Evolutionary conservation across 2,329 filamentous ascomycete genomes (phyloP).

Genomic region (Huntiella moniliformis): DNA sequence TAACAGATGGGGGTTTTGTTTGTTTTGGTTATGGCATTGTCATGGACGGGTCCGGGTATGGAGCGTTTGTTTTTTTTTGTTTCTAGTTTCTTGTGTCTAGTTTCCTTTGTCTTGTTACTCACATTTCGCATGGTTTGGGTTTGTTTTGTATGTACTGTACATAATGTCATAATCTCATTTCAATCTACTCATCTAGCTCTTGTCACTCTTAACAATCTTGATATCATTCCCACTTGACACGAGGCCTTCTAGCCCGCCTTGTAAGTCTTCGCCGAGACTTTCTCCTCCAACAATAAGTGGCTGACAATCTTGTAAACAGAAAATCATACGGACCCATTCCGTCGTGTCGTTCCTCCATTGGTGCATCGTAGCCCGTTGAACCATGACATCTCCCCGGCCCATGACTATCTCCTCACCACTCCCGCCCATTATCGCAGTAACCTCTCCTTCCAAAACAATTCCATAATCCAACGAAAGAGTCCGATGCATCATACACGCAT

Average conservation of each 20-base stretch:
- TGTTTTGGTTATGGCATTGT: background rate
- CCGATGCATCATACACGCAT: slow-evolving; percentile 27
- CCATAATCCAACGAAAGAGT: slow-evolving; percentile 36
- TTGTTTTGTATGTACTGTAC: background rate
- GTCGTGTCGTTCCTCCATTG: slow-evolving; percentile 30
- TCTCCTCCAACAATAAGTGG: slow-evolving; percentile 3
- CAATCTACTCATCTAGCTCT: background rate
- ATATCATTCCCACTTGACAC: slow-evolving; percentile 1
- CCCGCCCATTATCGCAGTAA: slow-evolving; percentile 30
- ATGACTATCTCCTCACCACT: slow-evolving; percentile 28
- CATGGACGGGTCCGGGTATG: background rate
- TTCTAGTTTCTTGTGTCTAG: background rate
- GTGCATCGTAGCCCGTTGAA: slow-evolving; percentile 37
- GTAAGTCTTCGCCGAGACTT: slow-evolving; percentile 9
- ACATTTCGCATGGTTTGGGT: background rate
- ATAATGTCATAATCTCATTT: background rate
- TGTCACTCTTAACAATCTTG: background rate
- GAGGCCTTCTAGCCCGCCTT: slow-evolving; percentile 5
- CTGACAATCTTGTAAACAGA: slow-evolving; percentile 23
- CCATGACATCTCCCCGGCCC: slow-evolving; percentile 32
- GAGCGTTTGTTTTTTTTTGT: background rate
- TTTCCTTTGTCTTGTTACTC: background rate
- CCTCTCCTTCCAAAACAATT: slow-evolving; percentile 32
- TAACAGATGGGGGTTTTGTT: too few species aligned
- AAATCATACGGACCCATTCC: slow-evolving; percentile 28